Evolutionary conservation across 352 stramenopile genomes (phyloP), one percentile per base, ranked within the genome.

Genomic region (Pythium dissimile): DNA sequence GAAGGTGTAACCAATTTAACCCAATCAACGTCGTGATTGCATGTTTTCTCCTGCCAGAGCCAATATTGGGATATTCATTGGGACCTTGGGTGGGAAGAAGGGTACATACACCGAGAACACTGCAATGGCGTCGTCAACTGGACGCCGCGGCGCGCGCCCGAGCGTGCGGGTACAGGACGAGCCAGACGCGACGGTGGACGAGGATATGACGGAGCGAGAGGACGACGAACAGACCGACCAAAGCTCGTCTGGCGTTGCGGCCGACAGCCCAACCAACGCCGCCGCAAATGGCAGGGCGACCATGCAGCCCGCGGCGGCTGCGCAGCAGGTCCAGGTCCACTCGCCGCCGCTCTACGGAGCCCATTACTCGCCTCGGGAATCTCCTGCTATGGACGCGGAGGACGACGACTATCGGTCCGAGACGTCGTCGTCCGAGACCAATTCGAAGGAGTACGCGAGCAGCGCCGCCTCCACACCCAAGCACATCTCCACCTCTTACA

Each of bases 371-470:
- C 76, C 78, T 8, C 44, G 73, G 3, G 80, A 90, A 47, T 80
- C 77, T 10, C 63, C 68, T 10, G 67, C 74, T 1, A 64, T 76
- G 21, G 88, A 76, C 15, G 80, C 75, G 26, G 83, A 92, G 26
- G 80, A 92, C 49, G 83, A 92, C 32, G 83, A 92, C 57, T 88
- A 86, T 18, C 71, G 83, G 6, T 92, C 82, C 0, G 82, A 92
- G 66, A 88, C 80, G 26, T 89, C 78, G 16, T 66, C 77, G 23
- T 66, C 77, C 23, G 80, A 90, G 50, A 64, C 82, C 15, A 81
- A 75, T 18, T 64, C 65, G 30, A 60, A 67, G 39, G 48, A 73
- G 16, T 60, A 34, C 0, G 11, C 20, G 12, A 37, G 51, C 23
- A 50, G 43, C 30, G 43, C 54, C 43, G 34, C 44, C 4, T 38